Base-by-base conservation (phyloP, 2,329 filamentous ascomycete genomes). In the Fusarium pseudonygamai region DNA sequence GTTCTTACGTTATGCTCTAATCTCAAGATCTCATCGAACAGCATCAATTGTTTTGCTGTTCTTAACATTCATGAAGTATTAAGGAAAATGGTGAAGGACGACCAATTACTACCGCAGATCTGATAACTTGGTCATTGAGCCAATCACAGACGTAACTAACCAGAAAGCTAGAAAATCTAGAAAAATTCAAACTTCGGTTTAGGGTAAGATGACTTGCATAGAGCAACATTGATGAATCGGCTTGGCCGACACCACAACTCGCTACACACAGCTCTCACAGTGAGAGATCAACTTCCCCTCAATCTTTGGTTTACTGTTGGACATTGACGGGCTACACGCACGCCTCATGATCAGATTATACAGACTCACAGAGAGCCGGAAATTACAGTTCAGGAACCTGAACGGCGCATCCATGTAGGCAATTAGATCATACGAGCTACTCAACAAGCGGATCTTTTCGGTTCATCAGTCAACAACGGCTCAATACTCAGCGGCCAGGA, bases 401-500 rank as follows among this genome's bases (percentile, higher is more conserved):
- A 37, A 26, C n/a, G 26, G 24, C 22, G 18, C 18, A 24, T 39
- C 55, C 59, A 64, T 49, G 65, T 55, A 28, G 26, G 26, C 7
- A 22, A 47, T 47, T 22, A 46, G 50, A 72, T 76, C 74, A 56
- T 75, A 75, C 63, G 72, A 75, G 66, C 30, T 52, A 50, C 34
- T 46, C 39, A 42, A 56, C 28, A 46, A 60, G 61, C 60, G 69
- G 66, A 55, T 64, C 24, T 56, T 66, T 46, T 71, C 70, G 67
- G 56, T 56, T 62, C 57, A 26, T 61, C 16, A 28, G 28, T 36
- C 32, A 53, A 36, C 32, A 58, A 28, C 16, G 36, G 50, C 43
- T 42, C 22, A 53, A 24, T 50, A 22, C 39, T 34, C 36, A 56
- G 63, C 50, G 63, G 59, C 72, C 62, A 67, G 53, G 28, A 36